phyloP scores from a whole-genome alignment of 495 filamentous ascomycete species.

The Penicillium bovifimosum region DNA sequence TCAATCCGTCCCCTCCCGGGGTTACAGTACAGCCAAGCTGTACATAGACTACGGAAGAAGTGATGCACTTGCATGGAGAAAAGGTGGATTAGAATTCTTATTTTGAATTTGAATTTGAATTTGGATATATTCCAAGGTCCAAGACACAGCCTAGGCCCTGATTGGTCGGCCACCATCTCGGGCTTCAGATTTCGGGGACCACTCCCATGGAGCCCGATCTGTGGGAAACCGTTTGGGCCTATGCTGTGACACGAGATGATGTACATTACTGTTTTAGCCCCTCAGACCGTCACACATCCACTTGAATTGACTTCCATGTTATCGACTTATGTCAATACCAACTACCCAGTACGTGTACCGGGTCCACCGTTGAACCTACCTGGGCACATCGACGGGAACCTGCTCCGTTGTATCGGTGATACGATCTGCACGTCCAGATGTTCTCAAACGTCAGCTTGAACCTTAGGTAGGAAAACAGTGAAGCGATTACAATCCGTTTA shows the following conservation, averaged over 20 bases:
- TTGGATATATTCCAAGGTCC: not conserved
- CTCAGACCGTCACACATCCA: too few species aligned
- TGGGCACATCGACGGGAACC: too few species aligned
- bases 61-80: not conserved
- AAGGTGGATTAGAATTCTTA: not conserved
- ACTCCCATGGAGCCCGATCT: slow-evolving; percentile 25
- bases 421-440: too few species aligned
- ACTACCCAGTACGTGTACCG: too few species aligned
- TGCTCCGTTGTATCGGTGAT: too few species aligned
- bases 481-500: too few species aligned
- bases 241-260: not conserved
- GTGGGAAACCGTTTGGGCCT: slow-evolving; percentile 22
- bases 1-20: not conserved
- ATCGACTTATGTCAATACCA: too few species aligned
- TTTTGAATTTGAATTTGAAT: not conserved
- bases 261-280: not conserved
- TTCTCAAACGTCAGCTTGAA: too few species aligned
- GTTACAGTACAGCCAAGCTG: not conserved
- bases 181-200: slow-evolving; percentile 28
- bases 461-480: too few species aligned
- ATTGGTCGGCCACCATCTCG: slow-evolving; percentile 16
- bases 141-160: not conserved
- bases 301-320: too few species aligned
- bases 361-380: too few species aligned
- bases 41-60: too few species aligned